A percentile compares a stretch with the other conserved stretches of the same genome.
Evolutionary conservation across 2,329 filamentous ascomycete genomes (phyloP).

Genomic region (Ophiostoma perfectum): DNA sequence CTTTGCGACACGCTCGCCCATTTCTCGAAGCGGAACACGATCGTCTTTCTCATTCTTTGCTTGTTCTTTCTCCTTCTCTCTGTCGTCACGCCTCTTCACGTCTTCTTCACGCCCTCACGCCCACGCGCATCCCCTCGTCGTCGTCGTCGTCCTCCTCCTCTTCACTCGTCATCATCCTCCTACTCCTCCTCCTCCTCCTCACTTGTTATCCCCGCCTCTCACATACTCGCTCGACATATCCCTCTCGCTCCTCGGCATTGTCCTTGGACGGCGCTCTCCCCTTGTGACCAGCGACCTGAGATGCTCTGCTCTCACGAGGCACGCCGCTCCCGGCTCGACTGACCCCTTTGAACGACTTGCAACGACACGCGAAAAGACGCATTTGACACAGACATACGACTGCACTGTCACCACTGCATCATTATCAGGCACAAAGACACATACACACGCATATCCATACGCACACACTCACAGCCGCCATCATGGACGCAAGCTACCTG

Average conservation of each 20-base stretch:
- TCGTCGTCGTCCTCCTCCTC: not conserved
- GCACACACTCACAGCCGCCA: not conserved
- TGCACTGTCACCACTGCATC: not conserved
- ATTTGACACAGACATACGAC: not conserved
- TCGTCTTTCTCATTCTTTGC: constrained; percentile 4
- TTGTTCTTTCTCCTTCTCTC: not conserved
- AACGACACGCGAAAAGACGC: not conserved
- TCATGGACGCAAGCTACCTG: constrained; percentile 87
- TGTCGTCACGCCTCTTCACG: not conserved
- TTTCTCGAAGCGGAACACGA: not conserved
- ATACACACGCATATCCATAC: not conserved
- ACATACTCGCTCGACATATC: not conserved
- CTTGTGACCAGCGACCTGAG: constrained; percentile 19
- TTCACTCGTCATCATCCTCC: not conserved
- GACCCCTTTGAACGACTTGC: not conserved
- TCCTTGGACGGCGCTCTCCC: not conserved
- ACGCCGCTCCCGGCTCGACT: constrained; percentile 23
- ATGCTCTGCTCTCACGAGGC: constrained; percentile 24
- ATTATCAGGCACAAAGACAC: not conserved
- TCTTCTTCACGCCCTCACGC: not conserved
- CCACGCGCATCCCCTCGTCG: not conserved
- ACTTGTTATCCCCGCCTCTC: not conserved
- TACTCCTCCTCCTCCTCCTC: not conserved
- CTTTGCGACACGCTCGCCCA: not conserved
- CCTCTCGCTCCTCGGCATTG: not conserved